Evolutionary conservation across 495 filamentous ascomycete species (phyloP).

Genomic region (Lophiotrema nucula): DNA sequence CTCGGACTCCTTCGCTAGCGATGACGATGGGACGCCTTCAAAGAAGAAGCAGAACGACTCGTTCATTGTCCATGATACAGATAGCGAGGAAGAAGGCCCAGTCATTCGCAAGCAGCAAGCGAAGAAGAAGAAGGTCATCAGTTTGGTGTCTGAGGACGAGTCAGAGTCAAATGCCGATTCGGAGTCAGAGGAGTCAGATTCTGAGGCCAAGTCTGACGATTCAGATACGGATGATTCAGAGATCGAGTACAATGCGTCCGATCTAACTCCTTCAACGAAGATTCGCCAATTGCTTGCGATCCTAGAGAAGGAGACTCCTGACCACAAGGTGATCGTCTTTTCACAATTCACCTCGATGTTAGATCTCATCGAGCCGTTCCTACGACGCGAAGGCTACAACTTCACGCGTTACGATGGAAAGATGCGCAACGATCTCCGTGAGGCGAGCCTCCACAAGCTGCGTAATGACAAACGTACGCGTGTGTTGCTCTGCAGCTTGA

Average conservation of each 20-base stretch:
- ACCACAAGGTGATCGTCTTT: slow-evolving; percentile 96
- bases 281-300: slow-evolving; percentile 80
- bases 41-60: slow-evolving; percentile 35
- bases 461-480: slow-evolving; percentile 70
- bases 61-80: slow-evolving; percentile 28
- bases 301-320: slow-evolving; percentile 69
- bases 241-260: slow-evolving; percentile 42
- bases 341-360: slow-evolving; percentile 98
- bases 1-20: slow-evolving; percentile 44
- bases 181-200: slow-evolving; percentile 36
- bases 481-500: slow-evolving; percentile 85
- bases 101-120: slow-evolving; percentile 41
- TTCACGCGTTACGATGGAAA: slow-evolving; percentile 91
- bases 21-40: slow-evolving; percentile 42
- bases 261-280: slow-evolving; percentile 76
- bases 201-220: slow-evolving; percentile 27
- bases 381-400: slow-evolving; percentile 65
- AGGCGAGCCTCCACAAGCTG: slow-evolving; percentile 75
- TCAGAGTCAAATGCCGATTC: slow-evolving; percentile 36
- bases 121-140: slow-evolving; percentile 40
- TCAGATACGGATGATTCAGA: slow-evolving; percentile 43
- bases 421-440: slow-evolving; percentile 91
- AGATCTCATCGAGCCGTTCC: slow-evolving; percentile 91
- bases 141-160: slow-evolving; percentile 38
- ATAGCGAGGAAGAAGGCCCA: slow-evolving; percentile 31